Conservation (phyloP, 2,329 filamentous ascomycete species). For the Fusarium sp. region DNA sequence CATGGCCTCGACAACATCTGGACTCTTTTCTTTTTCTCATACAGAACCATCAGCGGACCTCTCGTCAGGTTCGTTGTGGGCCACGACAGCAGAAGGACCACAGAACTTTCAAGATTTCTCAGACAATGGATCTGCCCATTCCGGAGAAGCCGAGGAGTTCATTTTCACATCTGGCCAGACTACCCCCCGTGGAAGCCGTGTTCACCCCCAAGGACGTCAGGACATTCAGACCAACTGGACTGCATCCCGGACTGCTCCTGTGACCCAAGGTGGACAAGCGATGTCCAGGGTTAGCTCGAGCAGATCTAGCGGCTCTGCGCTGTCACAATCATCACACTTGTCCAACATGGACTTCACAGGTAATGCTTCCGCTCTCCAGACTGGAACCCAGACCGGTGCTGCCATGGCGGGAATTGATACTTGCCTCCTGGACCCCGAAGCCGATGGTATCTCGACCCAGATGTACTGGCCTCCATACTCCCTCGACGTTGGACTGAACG, state of each 20-base stretch:
- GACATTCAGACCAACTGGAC: conserved; percentile 62
- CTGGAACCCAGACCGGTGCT: conserved; percentile 51
- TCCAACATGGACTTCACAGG: conserved; percentile 64
- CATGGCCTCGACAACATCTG: conserved; percentile 59
- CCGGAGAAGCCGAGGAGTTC: conserved; percentile 66
- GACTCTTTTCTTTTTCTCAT: conserved; percentile 69
- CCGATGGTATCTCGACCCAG: conserved; percentile 58
- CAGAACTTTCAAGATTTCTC: conserved; percentile 68
- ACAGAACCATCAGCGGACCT: conserved; percentile 69
- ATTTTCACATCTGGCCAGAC: conserved; percentile 65
- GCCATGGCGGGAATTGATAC: conserved; percentile 61
- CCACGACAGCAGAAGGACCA: conserved; percentile 66
- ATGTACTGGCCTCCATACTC: conserved; percentile 62
- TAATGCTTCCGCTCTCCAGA: conserved; percentile 58
- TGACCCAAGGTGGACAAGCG: conserved; percentile 48
- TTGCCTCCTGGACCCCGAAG: conserved; percentile 62
- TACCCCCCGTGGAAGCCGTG: conserved; percentile 62
- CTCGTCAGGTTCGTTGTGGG: conserved; percentile 66
- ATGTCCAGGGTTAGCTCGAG: conserved; percentile 54
- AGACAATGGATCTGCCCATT: conserved; percentile 60
- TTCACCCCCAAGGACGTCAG: conserved; percentile 52
- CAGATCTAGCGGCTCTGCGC: conserved; percentile 55
- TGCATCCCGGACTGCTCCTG: conserved; percentile 48
- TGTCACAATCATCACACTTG: conserved; percentile 62
- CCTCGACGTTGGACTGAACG: conserved; percentile 56